Conservation (phyloP, 768 basidiomycete species). For the Phlegmacium glaucopus region DNA sequence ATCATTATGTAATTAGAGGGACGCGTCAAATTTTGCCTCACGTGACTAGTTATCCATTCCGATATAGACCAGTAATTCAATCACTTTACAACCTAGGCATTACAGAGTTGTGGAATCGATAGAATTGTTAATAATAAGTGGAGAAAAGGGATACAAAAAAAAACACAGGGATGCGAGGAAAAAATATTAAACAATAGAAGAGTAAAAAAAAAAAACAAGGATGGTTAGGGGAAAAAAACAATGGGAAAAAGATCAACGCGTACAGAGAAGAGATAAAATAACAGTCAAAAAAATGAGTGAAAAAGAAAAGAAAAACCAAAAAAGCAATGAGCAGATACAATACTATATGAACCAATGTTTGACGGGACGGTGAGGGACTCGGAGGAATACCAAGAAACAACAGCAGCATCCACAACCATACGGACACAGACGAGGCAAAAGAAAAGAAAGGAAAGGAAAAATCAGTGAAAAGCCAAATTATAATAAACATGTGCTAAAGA, state of each 20-base stretch:
- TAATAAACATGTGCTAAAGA: neutral
- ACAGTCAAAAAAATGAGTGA: neutral
- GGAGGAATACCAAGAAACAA: neutral
- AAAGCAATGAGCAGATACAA: neutral
- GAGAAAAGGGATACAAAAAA: neutral
- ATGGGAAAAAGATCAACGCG: neutral
- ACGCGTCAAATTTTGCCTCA: too few species aligned
- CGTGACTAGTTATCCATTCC: too few species aligned
- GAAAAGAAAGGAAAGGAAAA: neutral
- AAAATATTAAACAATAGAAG: neutral
- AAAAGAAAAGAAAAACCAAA: neutral
- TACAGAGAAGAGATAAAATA: neutral
- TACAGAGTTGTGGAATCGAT: slow-evolving; percentile 1
- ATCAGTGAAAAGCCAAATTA: neutral
- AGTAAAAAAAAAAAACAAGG: neutral
- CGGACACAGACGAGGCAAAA: neutral
- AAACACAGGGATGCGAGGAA: neutral
- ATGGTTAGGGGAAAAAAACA: neutral
- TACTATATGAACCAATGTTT: neutral
- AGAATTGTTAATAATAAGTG: neutral
- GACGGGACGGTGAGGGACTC: neutral
- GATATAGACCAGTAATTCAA: too few species aligned
- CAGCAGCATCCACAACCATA: neutral
- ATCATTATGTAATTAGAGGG: too few species aligned
- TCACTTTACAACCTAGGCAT: too few species aligned